These are phyloP conservation scores for Dendrobium nobile DNA, from an alignment of 106 monocot species.

Conservation along the genomic window DNA sequence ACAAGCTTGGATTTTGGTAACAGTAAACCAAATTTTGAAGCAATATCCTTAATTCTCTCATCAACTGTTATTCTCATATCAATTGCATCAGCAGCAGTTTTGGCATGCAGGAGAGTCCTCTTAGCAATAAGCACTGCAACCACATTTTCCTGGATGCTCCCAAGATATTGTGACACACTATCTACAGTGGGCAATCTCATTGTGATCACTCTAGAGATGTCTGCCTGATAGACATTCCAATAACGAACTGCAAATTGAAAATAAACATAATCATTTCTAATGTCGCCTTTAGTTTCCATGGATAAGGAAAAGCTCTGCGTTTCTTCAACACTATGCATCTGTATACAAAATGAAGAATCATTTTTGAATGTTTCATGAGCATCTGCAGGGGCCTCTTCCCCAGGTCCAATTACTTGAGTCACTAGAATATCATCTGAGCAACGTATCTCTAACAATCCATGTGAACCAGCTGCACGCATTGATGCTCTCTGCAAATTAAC, in stretches of 20 bases:
- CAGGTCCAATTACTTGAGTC: slow-evolving; percentile 94
- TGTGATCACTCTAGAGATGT: slow-evolving; percentile 87
- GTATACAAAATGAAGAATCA: slow-evolving; percentile 69
- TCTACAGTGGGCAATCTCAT: slow-evolving; percentile 79
- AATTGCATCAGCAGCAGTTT: slow-evolving; percentile 45
- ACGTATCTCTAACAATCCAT: slow-evolving; percentile 88
- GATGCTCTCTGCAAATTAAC: slow-evolving; percentile 96
- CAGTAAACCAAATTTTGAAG: slow-evolving; percentile 73
- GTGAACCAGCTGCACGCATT: slow-evolving; percentile 73
- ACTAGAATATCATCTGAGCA: slow-evolving; percentile 95
- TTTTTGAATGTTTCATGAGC: slow-evolving; percentile 87
- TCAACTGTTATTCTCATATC: slow-evolving; percentile 74
- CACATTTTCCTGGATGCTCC: slow-evolving; percentile 74
- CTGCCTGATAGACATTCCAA: slow-evolving; percentile 74
- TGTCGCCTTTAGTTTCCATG: slow-evolving; percentile 80
- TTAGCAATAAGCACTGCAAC: slow-evolving; percentile 81
- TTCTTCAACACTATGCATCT: slow-evolving; percentile 94
- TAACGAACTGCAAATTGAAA: slow-evolving; percentile 89
- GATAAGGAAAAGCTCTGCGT: slow-evolving; percentile 85
- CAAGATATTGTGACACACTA: slow-evolving; percentile 71
- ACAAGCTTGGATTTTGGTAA: slow-evolving; percentile 68
- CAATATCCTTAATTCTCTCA: slow-evolving; percentile 91
- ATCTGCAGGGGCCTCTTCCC: slow-evolving; percentile 83
- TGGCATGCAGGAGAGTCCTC: slow-evolving; percentile 70
- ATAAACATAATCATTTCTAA: slow-evolving; percentile 65